Conservation (phyloP, 768 basidiomycete species). For the Trametes meyenii region DNA sequence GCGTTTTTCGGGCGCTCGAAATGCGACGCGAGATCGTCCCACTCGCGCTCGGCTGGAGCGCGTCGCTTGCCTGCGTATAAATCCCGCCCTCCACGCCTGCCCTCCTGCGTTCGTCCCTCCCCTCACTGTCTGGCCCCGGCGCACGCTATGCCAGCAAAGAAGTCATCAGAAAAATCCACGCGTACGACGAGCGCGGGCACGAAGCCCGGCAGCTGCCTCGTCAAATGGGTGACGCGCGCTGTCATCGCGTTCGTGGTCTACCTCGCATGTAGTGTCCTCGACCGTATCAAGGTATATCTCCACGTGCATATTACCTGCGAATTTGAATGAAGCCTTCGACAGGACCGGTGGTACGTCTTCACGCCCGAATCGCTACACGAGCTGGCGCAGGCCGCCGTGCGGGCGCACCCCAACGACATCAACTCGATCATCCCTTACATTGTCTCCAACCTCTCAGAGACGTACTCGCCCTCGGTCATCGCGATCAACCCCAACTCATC, state of each 20-base stretch:
- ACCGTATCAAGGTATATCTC: constrained; percentile 60
- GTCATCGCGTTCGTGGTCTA: constrained; percentile 33
- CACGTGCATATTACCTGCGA: not conserved
- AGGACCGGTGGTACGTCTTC: constrained; percentile 90
- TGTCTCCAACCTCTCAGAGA: constrained; percentile 72
- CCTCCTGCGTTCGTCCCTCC: not conserved
- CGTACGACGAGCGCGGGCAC: not conserved
- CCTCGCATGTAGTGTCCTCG: constrained; percentile 52
- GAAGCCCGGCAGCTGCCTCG: constrained; percentile 17
- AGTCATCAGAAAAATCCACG: not conserved
- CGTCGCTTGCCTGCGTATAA: not conserved
- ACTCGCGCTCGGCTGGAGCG: not conserved
- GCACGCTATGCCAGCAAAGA: not conserved
- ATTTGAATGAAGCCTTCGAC: not conserved
- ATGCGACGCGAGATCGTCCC: not conserved
- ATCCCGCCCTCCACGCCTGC: not conserved
- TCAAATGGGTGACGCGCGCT: constrained; percentile 39
- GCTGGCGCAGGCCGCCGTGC: constrained; percentile 75
- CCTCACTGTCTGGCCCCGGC: not conserved
- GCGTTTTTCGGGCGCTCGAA: not conserved
- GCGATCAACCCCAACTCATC: constrained; percentile 57
- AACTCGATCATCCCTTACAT: constrained; percentile 81
- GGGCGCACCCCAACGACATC: constrained; percentile 63
- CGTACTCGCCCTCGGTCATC: constrained; percentile 62
- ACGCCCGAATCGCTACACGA: constrained; percentile 72